Conservation (phyloP, 2,329 filamentous ascomycete species). For the Stachybotrys chlorohalonatus region DNA sequence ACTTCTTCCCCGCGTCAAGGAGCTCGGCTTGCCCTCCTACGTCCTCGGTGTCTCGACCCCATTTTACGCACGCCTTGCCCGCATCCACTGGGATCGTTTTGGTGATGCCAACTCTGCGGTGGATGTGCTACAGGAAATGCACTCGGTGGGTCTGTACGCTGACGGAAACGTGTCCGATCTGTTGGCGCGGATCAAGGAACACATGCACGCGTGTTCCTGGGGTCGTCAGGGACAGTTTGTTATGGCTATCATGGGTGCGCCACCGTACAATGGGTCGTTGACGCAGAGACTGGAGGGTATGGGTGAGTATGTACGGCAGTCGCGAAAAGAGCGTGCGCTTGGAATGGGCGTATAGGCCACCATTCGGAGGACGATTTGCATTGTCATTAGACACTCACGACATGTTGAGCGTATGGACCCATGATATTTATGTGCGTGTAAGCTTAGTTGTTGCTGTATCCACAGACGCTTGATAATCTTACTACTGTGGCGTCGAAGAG, state of each 20-base stretch:
- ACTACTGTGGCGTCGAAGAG: too few species aligned
- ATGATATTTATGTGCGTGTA: too few species aligned
- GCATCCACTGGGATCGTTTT: constrained; percentile 51
- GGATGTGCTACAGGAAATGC: constrained; percentile 56
- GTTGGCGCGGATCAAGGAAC: constrained; percentile 18
- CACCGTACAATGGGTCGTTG: constrained; percentile 21
- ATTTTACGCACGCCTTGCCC: constrained; percentile 60
- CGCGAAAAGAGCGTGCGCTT: neutral
- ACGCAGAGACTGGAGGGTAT: constrained; percentile 17
- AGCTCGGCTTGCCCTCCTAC: constrained; percentile 59
- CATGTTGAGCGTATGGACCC: too few species aligned
- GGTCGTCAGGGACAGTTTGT: constrained; percentile 28
- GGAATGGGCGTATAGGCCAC: neutral
- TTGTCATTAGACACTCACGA: too few species aligned
- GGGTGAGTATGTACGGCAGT: constrained; percentile 6
- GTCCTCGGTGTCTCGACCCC: constrained; percentile 61
- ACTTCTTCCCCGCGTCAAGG: constrained; percentile 58
- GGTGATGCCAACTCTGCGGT: constrained; percentile 48
- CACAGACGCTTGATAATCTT: too few species aligned
- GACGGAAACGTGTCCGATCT: constrained; percentile 27
- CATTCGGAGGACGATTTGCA: too few species aligned
- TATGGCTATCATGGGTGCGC: constrained; percentile 26
- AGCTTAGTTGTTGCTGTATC: too few species aligned
- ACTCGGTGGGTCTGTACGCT: constrained; percentile 49
- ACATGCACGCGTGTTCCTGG: constrained; percentile 24